phyloP scores from a whole-genome alignment of 2,329 filamentous ascomycete genomes.

The Xylariales sp. region DNA sequence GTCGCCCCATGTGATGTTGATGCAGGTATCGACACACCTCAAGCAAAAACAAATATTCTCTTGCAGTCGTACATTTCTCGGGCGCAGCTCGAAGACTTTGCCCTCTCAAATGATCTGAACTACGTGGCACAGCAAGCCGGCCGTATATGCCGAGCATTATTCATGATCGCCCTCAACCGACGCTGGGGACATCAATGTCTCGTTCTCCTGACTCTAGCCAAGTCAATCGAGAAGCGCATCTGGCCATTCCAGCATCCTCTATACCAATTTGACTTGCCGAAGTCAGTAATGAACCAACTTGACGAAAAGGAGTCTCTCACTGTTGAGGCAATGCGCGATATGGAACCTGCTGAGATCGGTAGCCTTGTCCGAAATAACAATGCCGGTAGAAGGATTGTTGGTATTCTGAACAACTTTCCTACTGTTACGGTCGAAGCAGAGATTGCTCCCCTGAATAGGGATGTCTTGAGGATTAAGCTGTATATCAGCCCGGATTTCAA shows the following conservation, averaged over 20 bases:
- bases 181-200: slow-evolving; percentile 95
- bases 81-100: slow-evolving; percentile 86
- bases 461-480: slow-evolving; percentile 88
- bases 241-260: slow-evolving; percentile 96
- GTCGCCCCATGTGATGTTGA: slow-evolving; percentile 74
- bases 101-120: slow-evolving; percentile 82
- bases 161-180: slow-evolving; percentile 95
- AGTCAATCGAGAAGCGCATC: slow-evolving; percentile 93
- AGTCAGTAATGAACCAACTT: slow-evolving; percentile 76
- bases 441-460: slow-evolving; percentile 90
- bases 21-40: slow-evolving; percentile 64
- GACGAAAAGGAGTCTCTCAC: slow-evolving; percentile 74
- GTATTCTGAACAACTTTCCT: slow-evolving; percentile 84
- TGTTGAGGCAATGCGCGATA: slow-evolving; percentile 82
- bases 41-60: slow-evolving; percentile 93
- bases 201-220: slow-evolving; percentile 85
- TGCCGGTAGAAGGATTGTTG: slow-evolving; percentile 78
- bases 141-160: slow-evolving; percentile 88
- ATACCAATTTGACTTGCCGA: slow-evolving; percentile 88
- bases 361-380: slow-evolving; percentile 84
- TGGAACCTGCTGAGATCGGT: slow-evolving; percentile 90
- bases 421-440: slow-evolving; percentile 87
- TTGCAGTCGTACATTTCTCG: slow-evolving; percentile 92
- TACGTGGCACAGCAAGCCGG: slow-evolving; percentile 96
- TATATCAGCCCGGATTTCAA: slow-evolving; percentile 83